Evolutionary conservation across 2,329 filamentous ascomycete species (phyloP), one percentile per base, ranked within the genome.

Genomic region (Fusarium pininemorale): DNA sequence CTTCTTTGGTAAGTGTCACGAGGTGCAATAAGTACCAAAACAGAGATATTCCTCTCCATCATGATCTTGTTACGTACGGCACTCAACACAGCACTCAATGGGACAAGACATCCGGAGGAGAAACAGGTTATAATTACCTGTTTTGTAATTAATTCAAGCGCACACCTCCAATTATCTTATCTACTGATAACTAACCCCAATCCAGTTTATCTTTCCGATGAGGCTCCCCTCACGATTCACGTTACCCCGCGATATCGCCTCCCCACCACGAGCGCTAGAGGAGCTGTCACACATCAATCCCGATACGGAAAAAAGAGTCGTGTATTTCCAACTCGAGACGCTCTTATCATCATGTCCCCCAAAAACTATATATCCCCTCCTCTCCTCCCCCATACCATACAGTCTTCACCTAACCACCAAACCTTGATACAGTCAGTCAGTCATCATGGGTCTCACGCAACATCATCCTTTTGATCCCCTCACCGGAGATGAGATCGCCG

Each of bases 401-500:
- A 14, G 13, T 55, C 32, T 28, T 45, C 44, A 56, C 42, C n/a
- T 45, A 24, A 50, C 22, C 47, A 75, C 6, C 6, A 28, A 28
- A 6, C 50, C 4, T 39, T 15, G 13, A 13, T 13, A 35, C 44
- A 47, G 18, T 28, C 30, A 58, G 30, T 50, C 6, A 58, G 30
- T 50, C 6, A 57, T 18, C 39, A 75, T 75, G 72, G 64, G 66
- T 32, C 38, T 69, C 24, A 48, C 70, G 12, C 65, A 70, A 56
- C 59, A 70, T 45, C 78, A 79, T 26, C 78, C 78, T 20, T 79
- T 79, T 63, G 78, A 79, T 51, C 78, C 78, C 42, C 77, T 79
- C 65, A 48, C 74, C 5, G 95, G 97, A 82, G 97, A 97, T 76
- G 91, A 93, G 77, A 84, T 88, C 26, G 90, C 91, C 12, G 92